Evolutionary conservation across 306 rosid species (phyloP), one percentile per base, ranked within the genome.

Genomic region (Oxytropis ochrocephala): DNA sequence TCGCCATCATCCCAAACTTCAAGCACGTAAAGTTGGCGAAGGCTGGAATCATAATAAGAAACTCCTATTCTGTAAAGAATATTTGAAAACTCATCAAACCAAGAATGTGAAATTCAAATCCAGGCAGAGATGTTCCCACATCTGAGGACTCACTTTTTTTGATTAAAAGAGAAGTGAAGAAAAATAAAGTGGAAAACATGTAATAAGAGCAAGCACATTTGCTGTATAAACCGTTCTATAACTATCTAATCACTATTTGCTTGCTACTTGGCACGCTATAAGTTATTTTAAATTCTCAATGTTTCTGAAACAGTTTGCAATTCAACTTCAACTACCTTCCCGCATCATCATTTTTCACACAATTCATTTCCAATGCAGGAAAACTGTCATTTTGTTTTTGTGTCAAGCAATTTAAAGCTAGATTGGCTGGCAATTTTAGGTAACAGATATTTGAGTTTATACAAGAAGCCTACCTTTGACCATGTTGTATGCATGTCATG

Each of bases 1-100:
- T 88, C 87, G 44, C 94, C 89, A 59, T 86, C 96, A 82, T 93
- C 98, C 98, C 98, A 90, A 84, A 85, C 86, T 81, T 93, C 97
- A 75, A 90, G 88, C 78, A 86, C 96, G 11, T 84, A 81, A 75
- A 93, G 96, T 70, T 90, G 98, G 74, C 94, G 94, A 78, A 88
- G 78, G 67, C 85, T 87, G 71, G 97, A 85, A 81, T 93, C 97
- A 49, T 93, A 93, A 71, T 90, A 93, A 54, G 97, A 82, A 81
- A 93, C 80, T 75, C 97, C 97, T 71, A 93, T 86, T 70, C 98
- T 93, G 92, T 19, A 85, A 81, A 60, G 43, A 52, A 78, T 42
- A 29, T 17, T 53, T 27, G 8, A 48, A 46, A 66, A 61, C 57
- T 70, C 67, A 61, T 67, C 77, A 65, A 75, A 63, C 54, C 36